These are phyloP conservation scores for Sugiyamaella lignohabitans DNA, from an alignment of 805 yeast genomes.

Conservation along the genomic window DNA sequence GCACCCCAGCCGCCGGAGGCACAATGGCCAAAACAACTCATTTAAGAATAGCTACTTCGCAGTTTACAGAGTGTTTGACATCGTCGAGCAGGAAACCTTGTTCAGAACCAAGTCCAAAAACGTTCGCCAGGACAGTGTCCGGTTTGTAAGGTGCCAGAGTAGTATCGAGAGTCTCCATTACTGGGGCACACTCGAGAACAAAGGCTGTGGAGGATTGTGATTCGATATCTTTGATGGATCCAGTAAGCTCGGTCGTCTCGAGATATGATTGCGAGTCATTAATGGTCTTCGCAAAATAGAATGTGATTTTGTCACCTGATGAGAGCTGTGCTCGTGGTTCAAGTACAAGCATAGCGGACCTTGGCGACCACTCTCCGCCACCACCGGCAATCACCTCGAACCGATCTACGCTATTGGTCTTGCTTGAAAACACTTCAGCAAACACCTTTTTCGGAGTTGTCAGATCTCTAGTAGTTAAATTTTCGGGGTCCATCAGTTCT, in stretches of 20 bases:
- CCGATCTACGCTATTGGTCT: slow-evolving; percentile 18
- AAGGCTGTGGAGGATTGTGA: slow-evolving; percentile 3
- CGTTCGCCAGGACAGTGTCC: slow-evolving; percentile 19
- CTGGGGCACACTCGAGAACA: slow-evolving; percentile 27
- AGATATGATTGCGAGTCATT: neutral
- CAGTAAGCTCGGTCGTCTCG: neutral
- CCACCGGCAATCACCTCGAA: slow-evolving; percentile 66
- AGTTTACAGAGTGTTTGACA: slow-evolving; percentile 25
- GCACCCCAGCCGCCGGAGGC: too few species aligned
- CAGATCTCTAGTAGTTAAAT: too few species aligned
- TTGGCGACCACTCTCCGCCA: slow-evolving; percentile 72
- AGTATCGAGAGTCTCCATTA: slow-evolving; percentile 22
- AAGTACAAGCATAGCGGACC: slow-evolving; percentile 57
- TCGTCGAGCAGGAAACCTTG: slow-evolving; percentile 28
- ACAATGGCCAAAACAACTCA: too few species aligned
- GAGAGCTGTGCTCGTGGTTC: slow-evolving; percentile 48
- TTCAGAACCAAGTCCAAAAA: slow-evolving; percentile 31
- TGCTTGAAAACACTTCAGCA: slow-evolving; percentile 11
- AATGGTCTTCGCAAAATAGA: slow-evolving; percentile 26
- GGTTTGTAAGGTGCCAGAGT: slow-evolving; percentile 14
- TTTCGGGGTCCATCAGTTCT: slow-evolving; percentile 13
- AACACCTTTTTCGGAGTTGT: slow-evolving; percentile 16
- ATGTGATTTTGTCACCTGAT: slow-evolving; percentile 44
- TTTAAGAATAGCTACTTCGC: slow-evolving; percentile 20
- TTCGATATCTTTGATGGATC: slow-evolving; percentile 14